Percentiles rank a stretch among this genome's conserved stretches.
phyloP scores from a whole-genome alignment of 257 asterid genomes.

The Thymus quinquecostatus region DNA sequence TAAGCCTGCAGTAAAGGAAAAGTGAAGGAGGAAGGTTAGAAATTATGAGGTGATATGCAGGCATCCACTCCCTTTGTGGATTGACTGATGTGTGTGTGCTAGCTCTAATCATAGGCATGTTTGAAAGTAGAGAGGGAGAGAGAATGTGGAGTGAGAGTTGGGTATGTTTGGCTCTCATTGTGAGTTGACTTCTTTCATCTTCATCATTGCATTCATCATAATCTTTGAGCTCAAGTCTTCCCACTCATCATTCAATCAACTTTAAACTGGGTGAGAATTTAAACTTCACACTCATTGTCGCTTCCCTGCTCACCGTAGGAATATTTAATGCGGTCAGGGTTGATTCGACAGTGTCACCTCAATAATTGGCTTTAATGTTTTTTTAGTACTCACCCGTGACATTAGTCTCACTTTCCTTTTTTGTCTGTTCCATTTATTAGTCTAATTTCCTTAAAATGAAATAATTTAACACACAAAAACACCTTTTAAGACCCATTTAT shows the following conservation, averaged over 20 bases:
- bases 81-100: constrained; percentile 28
- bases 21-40: constrained; percentile 22
- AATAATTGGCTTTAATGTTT: no score
- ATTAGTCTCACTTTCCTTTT: no score
- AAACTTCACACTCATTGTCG: neutral
- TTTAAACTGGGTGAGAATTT: constrained; percentile 8
- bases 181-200: constrained; percentile 47
- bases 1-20: constrained; percentile 29
- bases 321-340: no score
- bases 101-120: constrained; percentile 38
- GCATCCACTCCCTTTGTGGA: constrained; percentile 27
- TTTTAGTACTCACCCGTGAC: no score
- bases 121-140: constrained; percentile 35
- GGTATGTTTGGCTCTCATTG: constrained; percentile 37
- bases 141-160: neutral
- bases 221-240: constrained; percentile 33
- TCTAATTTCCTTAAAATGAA: no score
- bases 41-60: constrained; percentile 31
- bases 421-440: neutral
- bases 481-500: no score
- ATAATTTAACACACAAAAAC: no score
- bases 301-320: no score
- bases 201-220: constrained; percentile 54
- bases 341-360: no score
- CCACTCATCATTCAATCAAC: constrained; percentile 34